phyloP scores from a whole-genome alignment of 257 asterid species.

The Solanum chmielewskii region DNA sequence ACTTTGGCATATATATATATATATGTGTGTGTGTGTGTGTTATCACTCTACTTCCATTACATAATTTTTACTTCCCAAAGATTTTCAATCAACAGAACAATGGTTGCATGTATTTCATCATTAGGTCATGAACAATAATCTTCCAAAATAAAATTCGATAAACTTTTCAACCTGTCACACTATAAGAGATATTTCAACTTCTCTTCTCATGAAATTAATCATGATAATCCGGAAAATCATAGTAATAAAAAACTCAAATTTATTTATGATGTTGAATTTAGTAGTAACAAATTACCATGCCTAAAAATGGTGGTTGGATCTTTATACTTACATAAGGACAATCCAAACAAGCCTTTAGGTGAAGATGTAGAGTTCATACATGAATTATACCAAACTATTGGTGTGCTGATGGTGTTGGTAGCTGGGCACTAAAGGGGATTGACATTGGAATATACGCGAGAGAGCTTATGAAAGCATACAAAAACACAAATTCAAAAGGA shows the following conservation, averaged over 20 bases:
- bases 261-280: neutral
- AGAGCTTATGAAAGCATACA: neutral
- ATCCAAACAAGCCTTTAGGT: slow-evolving; percentile 2
- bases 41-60: neutral
- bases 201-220: neutral
- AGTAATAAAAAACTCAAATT: neutral
- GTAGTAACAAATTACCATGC: neutral
- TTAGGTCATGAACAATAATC: neutral
- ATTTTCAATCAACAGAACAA: neutral
- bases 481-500: neutral
- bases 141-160: neutral
- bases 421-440: neutral
- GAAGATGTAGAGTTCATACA: slow-evolving; percentile 20
- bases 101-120: neutral
- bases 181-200: neutral
- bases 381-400: neutral
- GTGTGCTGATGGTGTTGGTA: neutral
- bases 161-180: neutral
- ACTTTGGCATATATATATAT: too few relatives aligned
- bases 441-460: neutral
- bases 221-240: neutral
- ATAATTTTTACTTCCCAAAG: neutral
- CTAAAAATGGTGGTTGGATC: neutral
- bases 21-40: too few relatives aligned
- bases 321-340: neutral